Evolutionary conservation across 2,329 filamentous ascomycete genomes (phyloP).

Genomic region (Pestalotiopsis fici): DNA sequence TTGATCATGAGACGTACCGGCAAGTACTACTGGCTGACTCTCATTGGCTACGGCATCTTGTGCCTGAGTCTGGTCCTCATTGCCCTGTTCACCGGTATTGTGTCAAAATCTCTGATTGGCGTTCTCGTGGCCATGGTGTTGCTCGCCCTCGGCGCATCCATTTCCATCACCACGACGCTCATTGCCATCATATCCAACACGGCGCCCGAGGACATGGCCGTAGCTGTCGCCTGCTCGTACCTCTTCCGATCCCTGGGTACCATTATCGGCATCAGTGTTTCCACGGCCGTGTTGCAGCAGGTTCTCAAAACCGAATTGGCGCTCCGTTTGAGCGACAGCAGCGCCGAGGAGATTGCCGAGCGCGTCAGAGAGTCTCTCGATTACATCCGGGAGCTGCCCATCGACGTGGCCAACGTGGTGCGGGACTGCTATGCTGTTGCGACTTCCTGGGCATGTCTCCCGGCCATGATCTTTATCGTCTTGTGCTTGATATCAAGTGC

Average conservation of each 20-base stretch:
- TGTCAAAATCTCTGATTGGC: constrained; percentile 47
- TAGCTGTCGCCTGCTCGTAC: constrained; percentile 78
- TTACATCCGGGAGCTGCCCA: constrained; percentile 66
- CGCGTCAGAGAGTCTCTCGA: constrained; percentile 70
- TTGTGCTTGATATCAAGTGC: constrained; percentile 40
- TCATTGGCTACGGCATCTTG: constrained; percentile 54
- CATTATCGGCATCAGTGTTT: constrained; percentile 73
- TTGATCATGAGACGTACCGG: constrained; percentile 70
- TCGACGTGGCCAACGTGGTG: constrained; percentile 59
- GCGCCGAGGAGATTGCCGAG: constrained; percentile 67
- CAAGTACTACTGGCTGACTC: constrained; percentile 70
- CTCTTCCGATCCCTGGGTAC: constrained; percentile 79
- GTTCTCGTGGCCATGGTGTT: constrained; percentile 60
- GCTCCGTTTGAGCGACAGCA: constrained; percentile 52
- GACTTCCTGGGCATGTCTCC: constrained; percentile 40
- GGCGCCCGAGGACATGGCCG: constrained; percentile 66
- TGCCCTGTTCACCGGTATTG: constrained; percentile 56
- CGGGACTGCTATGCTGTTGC: constrained; percentile 63
- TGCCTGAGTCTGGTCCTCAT: constrained; percentile 56
- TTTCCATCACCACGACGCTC: constrained; percentile 70
- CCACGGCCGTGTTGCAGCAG: constrained; percentile 72
- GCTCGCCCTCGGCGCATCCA: constrained; percentile 41
- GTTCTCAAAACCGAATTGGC: constrained; percentile 60
- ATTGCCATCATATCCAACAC: constrained; percentile 74
- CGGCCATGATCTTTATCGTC: constrained; percentile 36